Conservation (phyloP, 495 filamentous ascomycete species). For the Penicillium psychrofluorescens region DNA sequence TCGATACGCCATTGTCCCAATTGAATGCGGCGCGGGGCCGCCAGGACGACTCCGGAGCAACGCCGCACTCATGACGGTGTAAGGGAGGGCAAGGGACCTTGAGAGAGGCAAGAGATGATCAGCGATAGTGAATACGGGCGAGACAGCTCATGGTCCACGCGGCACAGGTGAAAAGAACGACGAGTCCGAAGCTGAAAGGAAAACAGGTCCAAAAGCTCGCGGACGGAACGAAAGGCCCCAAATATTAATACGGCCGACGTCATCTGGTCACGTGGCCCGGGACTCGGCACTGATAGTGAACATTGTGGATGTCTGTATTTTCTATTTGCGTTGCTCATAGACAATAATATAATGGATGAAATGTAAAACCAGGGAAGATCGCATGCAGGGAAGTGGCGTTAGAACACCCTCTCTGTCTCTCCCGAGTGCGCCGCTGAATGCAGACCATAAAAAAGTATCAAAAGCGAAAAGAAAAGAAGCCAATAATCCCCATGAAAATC, state of each 20-base stretch:
- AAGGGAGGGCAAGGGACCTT: constrained; percentile 1
- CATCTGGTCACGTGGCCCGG: neutral
- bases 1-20: constrained; percentile 18
- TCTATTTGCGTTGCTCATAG: neutral
- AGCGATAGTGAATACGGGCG: constrained; percentile 9
- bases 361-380: too few species aligned
- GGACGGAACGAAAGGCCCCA: constrained; percentile 2
- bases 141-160: constrained; percentile 6
- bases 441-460: constrained; percentile 5
- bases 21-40: constrained; percentile 23
- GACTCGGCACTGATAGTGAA: neutral
- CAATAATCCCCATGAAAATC: neutral
- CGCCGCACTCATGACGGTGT: constrained; percentile 28
- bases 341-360: neutral
- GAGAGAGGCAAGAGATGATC: constrained; percentile 7
- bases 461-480: constrained; percentile 3
- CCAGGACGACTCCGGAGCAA: constrained; percentile 31
- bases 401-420: neutral
- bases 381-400: neutral
- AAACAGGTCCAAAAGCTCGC: neutral
- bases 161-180: constrained; percentile 4
- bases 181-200: neutral
- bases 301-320: too few species aligned
- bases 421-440: constrained; percentile 3
- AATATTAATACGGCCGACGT: neutral